A percentile compares a stretch with the other conserved stretches of the same genome.
Conservation (phyloP, 2,329 filamentous ascomycete species). For the Sporothrix schenckii region DNA sequence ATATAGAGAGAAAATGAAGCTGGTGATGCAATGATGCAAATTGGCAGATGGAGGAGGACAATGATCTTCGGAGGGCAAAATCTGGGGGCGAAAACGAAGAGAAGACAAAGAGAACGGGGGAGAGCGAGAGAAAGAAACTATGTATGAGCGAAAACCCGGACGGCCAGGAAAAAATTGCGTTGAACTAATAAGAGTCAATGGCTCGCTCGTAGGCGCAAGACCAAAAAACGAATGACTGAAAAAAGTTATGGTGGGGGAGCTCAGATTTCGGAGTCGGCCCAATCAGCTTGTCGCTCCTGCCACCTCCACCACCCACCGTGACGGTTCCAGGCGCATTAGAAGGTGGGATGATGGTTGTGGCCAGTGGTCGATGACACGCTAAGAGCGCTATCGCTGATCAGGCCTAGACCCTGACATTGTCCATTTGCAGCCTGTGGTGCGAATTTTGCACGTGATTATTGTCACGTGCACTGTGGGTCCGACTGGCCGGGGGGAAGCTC, state of each 20-base stretch:
- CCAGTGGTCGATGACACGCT: not conserved
- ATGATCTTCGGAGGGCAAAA: slow-evolving; percentile 15
- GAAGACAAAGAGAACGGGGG: slow-evolving; percentile 24
- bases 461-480: not conserved
- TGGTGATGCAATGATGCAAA: slow-evolving; percentile 15
- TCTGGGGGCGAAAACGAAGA: slow-evolving; percentile 14
- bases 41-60: slow-evolving; percentile 9
- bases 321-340: slow-evolving; percentile 11
- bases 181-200: slow-evolving; percentile 25
- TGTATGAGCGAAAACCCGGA: slow-evolving; percentile 37
- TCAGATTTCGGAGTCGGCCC: slow-evolving; percentile 28
- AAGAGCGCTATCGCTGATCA: not conserved
- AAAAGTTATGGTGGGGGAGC: slow-evolving; percentile 28
- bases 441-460: not conserved
- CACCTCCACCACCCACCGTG: slow-evolving; percentile 20
- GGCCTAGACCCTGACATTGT: not conserved
- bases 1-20: not conserved
- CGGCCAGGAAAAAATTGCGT: slow-evolving; percentile 29
- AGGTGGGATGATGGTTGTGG: slow-evolving; percentile 13
- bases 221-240: not conserved
- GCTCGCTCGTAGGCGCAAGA: not conserved
- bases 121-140: slow-evolving; percentile 38
- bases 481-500: not conserved
- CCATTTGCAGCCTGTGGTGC: not conserved
- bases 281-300: slow-evolving; percentile 20